These are phyloP conservation scores for Penicillium hesseltinei DNA, from an alignment of 2,329 filamentous ascomycete species.

Conservation along the genomic window DNA sequence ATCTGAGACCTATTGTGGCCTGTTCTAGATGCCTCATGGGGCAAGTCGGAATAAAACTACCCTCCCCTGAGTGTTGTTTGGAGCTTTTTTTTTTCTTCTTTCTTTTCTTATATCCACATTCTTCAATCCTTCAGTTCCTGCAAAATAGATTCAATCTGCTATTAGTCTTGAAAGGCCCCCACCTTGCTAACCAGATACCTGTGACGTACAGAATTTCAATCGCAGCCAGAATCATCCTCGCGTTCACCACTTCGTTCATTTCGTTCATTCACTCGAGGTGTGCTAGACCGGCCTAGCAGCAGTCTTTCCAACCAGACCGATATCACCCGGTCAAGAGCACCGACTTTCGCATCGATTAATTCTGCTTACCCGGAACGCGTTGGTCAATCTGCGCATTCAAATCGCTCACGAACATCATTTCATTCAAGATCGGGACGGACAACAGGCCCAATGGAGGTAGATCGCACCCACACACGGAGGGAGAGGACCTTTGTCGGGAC, in stretches of 20 bases:
- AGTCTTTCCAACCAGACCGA: conserved; percentile 30
- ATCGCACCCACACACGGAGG: conserved; percentile 74
- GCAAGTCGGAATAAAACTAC: background rate
- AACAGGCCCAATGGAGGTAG: conserved; percentile 68
- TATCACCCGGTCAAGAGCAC: conserved; percentile 24
- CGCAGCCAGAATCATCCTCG: conserved; percentile 33
- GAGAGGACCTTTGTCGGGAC: conserved; percentile 94
- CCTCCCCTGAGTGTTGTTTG: conserved; percentile 2
- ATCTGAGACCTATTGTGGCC: conserved; percentile 19
- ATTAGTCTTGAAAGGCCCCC: conserved; percentile 5
- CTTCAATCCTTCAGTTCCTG: conserved; percentile 3
- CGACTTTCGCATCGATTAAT: conserved; percentile 23
- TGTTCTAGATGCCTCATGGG: conserved; percentile 3
- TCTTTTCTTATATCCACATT: conserved; percentile 1
- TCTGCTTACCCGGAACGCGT: conserved; percentile 19
- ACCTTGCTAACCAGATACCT: conserved; percentile 23
- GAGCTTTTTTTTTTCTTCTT: background rate
- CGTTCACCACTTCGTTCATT: conserved; percentile 34
- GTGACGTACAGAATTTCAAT: conserved; percentile 30
- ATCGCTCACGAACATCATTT: conserved; percentile 36
- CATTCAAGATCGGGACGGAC: conserved; percentile 48
- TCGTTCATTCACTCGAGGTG: conserved; percentile 30
- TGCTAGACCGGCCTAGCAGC: conserved; percentile 31
- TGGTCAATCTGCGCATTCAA: conserved; percentile 24
- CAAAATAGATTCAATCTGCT: background rate